phyloP scores from a whole-genome alignment of 192 early-diverging fungal species.

The Pilaira anomala region DNA sequence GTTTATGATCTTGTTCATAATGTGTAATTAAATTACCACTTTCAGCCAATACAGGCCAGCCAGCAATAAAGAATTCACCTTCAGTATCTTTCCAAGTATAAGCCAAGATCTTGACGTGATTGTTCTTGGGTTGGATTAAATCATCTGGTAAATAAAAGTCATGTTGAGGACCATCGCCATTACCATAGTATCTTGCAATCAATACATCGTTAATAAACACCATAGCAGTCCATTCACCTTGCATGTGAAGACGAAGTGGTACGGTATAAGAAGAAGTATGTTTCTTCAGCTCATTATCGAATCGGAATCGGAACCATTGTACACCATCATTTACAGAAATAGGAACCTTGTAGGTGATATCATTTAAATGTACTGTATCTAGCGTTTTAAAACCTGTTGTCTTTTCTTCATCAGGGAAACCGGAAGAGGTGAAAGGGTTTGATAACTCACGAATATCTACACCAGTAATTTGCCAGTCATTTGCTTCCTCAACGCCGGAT shows the following conservation, averaged over 20 bases:
- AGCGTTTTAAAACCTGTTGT: conserved; percentile 39
- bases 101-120: conserved; percentile 45
- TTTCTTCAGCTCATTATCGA: conserved; percentile 19
- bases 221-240: conserved; percentile 66
- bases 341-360: neutral
- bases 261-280: conserved; percentile 24
- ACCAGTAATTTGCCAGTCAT: conserved; percentile 67
- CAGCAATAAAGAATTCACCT: conserved; percentile 17
- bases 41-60: conserved; percentile 29
- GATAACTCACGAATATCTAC: conserved; percentile 64
- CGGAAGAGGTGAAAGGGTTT: conserved; percentile 61
- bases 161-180: conserved; percentile 61
- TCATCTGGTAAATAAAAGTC: conserved; percentile 68
- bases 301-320: conserved; percentile 34
- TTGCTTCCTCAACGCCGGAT: conserved; percentile 47
- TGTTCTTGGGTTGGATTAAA: conserved; percentile 35
- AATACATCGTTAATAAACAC: conserved; percentile 67
- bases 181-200: conserved; percentile 68
- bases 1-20: neutral
- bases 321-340: conserved; percentile 32
- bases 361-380: neutral
- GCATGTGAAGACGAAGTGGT: conserved; percentile 63
- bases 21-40: conserved; percentile 18
- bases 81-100: conserved; percentile 40
- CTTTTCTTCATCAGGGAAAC: conserved; percentile 68